These are phyloP conservation scores for Malassezia furfur DNA, from an alignment of 1,284 basidiomycete genomes.

Conservation along the genomic window DNA sequence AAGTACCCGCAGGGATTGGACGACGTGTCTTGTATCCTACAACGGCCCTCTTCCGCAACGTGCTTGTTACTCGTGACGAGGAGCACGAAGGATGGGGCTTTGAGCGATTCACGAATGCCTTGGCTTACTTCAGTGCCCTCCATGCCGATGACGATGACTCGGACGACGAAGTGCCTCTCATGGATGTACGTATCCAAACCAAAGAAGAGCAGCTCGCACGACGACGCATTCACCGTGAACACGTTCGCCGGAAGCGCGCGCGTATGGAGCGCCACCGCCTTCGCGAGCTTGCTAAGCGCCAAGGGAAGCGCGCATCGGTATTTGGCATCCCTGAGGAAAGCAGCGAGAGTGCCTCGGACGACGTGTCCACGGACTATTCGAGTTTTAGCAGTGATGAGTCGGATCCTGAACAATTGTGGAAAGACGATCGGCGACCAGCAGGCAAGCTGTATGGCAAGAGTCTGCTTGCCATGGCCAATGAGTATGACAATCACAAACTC, in stretches of 20 bases:
- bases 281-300: slow-evolving; percentile 20
- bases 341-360: slow-evolving; percentile 12
- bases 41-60: slow-evolving; percentile 46
- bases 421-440: slow-evolving; percentile 35
- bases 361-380: slow-evolving; percentile 18
- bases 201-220: slow-evolving; percentile 4
- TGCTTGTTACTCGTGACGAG: slow-evolving; percentile 37
- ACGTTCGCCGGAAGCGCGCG: slow-evolving; percentile 2
- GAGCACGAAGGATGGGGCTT: slow-evolving; percentile 47
- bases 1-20: slow-evolving; percentile 37
- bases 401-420: slow-evolving; percentile 30
- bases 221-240: slow-evolving; percentile 6
- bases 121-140: slow-evolving; percentile 18
- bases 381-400: slow-evolving; percentile 26
- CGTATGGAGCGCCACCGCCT: slow-evolving; percentile 5
- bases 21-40: slow-evolving; percentile 37
- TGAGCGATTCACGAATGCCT: slow-evolving; percentile 28
- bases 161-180: slow-evolving; percentile 32
- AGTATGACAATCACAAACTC: slow-evolving; percentile 19
- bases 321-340: slow-evolving; percentile 14
- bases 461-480: slow-evolving; percentile 31
- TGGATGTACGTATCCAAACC: slow-evolving; percentile 16
- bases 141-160: slow-evolving; percentile 23
- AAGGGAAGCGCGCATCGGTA: slow-evolving; percentile 29
- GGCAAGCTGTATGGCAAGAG: slow-evolving; percentile 44